Evolutionary conservation across 768 basidiomycete genomes (phyloP).

Genomic region (Guyanaporus albipodus): DNA sequence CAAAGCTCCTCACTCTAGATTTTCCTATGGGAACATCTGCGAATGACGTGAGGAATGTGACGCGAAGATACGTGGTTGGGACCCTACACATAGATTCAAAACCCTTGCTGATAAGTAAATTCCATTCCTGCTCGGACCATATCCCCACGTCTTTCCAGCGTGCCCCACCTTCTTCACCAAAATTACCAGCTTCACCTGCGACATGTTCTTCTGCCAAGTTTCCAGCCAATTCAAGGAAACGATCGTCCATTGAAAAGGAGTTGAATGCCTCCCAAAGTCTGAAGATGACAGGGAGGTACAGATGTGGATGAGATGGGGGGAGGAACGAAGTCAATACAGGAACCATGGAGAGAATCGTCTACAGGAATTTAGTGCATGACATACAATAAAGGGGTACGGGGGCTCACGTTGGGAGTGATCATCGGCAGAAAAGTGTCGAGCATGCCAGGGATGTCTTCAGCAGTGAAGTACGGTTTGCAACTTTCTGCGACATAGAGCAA

Average conservation of each 20-base stretch:
- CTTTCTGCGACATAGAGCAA: slow-evolving; percentile 70
- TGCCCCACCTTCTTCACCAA: slow-evolving; percentile 52
- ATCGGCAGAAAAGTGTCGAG: slow-evolving; percentile 66
- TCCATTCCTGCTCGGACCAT: slow-evolving; percentile 83
- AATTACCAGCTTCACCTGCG: slow-evolving; percentile 52
- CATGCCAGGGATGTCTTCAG: slow-evolving; percentile 65
- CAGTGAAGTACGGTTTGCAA: slow-evolving; percentile 66
- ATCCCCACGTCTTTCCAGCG: slow-evolving; percentile 85
- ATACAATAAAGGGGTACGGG: background rate
- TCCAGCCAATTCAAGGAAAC: slow-evolving; percentile 67
- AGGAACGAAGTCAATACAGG: slow-evolving; percentile 78
- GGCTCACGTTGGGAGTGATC: slow-evolving; percentile 64
- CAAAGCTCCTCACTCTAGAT: slow-evolving; percentile 45
- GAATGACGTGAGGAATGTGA: slow-evolving; percentile 37
- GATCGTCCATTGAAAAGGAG: slow-evolving; percentile 68
- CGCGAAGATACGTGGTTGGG: background rate
- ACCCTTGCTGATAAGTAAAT: slow-evolving; percentile 76
- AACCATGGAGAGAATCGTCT: slow-evolving; percentile 69
- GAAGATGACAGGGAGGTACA: slow-evolving; percentile 71
- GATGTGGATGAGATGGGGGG: slow-evolving; percentile 59
- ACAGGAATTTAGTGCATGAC: slow-evolving; percentile 4
- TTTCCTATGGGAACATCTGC: slow-evolving; percentile 50
- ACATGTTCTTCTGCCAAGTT: slow-evolving; percentile 71
- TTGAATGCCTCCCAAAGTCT: slow-evolving; percentile 78
- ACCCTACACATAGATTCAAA: slow-evolving; percentile 70